Evolutionary conservation across 768 basidiomycete genomes (phyloP), one percentile per base, ranked within the genome.

Genomic region (Leccinum subtestaceum): DNA sequence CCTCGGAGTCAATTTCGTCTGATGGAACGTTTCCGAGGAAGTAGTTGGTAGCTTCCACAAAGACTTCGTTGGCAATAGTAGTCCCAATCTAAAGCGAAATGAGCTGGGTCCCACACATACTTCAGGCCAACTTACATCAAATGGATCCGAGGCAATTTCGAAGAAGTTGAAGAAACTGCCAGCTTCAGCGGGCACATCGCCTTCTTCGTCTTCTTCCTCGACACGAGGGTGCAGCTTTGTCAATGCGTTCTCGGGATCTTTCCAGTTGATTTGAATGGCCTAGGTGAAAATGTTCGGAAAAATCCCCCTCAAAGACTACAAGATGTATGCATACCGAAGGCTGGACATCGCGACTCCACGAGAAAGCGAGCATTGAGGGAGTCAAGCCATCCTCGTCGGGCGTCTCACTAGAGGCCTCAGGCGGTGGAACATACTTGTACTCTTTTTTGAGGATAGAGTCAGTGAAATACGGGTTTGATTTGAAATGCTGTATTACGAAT

Each of bases 91-190:
- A 72, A 57, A 52, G 9, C 21, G 21, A 21, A 19, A 57, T 69
- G 32, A 69, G 48, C 9, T 21, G 32, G 34, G 34, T 47, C 31
- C 32, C 51, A 59, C 10, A 36, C 48, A 29, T 48, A 21, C 34
- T 40, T 43, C 52, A 52, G 51, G 36, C 11, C 23, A 21, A 74
- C 84, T 76, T 70, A 91, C 91, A 63, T 91, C 88, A 60, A 78
- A 82, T 13, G 83, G 80, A 68, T 93, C 91, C 40, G 76, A 68
- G 11, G 79, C 78, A 60, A 80, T 68, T 73, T 89, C 91, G 61
- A 94, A 93, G 69, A 89, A 88, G 76, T 93, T 92, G 82, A 94
- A 94, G 78, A 94, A 92, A 68, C 86, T 91, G 57, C 92, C 92
- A 52, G 81, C 74, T 52, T 94, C 92, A 25, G 82, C 78, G 45